phyloP scores from a whole-genome alignment of 108 stramenopile species.

The Schizochytrium sp. region DNA sequence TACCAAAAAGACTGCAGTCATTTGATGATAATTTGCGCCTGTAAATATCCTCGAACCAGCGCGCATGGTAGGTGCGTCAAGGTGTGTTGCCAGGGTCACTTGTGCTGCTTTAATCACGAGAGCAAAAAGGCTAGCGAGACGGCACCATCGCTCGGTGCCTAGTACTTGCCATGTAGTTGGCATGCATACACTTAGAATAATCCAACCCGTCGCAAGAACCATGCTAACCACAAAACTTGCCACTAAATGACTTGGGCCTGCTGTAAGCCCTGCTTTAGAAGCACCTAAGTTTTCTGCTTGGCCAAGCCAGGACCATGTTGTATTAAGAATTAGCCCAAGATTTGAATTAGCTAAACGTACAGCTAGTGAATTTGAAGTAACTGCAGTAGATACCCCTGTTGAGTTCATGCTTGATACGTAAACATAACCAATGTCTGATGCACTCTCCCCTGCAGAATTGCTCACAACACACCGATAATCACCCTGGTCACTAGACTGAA shows the following conservation, averaged over 20 bases:
- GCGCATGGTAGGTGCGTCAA: constrained; percentile 10
- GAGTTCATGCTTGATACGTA: too few relatives aligned
- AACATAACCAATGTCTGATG: too few relatives aligned
- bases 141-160: background rate
- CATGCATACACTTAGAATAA: constrained; percentile 3
- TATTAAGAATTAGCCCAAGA: background rate
- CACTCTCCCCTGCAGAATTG: too few relatives aligned
- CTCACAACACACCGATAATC: too few relatives aligned
- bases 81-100: background rate
- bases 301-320: background rate
- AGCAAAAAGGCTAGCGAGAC: background rate
- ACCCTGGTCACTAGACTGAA: too few relatives aligned
- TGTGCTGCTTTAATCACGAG: background rate
- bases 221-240: background rate
- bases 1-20: background rate
- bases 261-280: background rate
- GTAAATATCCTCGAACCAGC: background rate
- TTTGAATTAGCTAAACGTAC: too few relatives aligned
- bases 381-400: too few relatives aligned
- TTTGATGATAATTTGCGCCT: background rate
- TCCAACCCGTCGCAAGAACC: background rate
- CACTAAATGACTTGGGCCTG: background rate
- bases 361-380: too few relatives aligned
- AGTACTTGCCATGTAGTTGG: background rate
- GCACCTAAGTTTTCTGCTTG: background rate